phyloP scores from a whole-genome alignment of 2,329 filamentous ascomycete genomes.

The Verticillium dahliae region DNA sequence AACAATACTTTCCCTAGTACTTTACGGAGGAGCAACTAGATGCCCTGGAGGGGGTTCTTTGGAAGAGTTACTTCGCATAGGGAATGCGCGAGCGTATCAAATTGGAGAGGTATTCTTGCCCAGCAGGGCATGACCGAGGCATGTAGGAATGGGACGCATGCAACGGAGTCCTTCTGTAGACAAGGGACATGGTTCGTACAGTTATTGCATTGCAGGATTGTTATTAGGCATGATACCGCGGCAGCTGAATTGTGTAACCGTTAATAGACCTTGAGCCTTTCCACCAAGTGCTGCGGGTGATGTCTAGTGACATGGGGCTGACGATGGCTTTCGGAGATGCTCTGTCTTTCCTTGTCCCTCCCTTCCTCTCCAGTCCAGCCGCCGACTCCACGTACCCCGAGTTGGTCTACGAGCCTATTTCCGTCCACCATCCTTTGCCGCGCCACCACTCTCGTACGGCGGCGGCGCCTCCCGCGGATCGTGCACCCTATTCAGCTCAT shows the following conservation, averaged over 20 bases:
- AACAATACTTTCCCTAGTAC: constrained; percentile 41
- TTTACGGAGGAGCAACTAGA: constrained; percentile 92
- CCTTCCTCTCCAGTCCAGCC: too few species aligned
- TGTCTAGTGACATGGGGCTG: too few species aligned
- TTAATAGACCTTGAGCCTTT: neutral
- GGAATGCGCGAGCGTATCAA: constrained; percentile 13
- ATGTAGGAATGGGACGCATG: neutral
- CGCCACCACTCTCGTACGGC: neutral
- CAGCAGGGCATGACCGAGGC: neutral
- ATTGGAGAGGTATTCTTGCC: neutral
- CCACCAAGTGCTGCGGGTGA: too few species aligned
- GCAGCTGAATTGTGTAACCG: neutral
- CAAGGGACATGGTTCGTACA: neutral
- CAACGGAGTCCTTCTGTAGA: neutral
- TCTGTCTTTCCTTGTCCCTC: too few species aligned
- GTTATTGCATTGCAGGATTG: neutral
- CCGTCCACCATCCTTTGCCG: neutral
- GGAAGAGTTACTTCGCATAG: constrained; percentile 98
- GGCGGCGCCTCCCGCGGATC: neutral
- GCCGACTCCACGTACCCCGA: too few species aligned
- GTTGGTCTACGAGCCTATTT: neutral
- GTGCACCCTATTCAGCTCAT: neutral
- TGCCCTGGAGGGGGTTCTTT: constrained; percentile 90
- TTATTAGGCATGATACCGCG: neutral
- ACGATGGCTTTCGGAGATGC: too few species aligned